Percentiles rank a stretch among this genome's conserved stretches.
phyloP scores from a whole-genome alignment of 2,329 filamentous ascomycete genomes.

The Sclerotinia glacialis region DNA sequence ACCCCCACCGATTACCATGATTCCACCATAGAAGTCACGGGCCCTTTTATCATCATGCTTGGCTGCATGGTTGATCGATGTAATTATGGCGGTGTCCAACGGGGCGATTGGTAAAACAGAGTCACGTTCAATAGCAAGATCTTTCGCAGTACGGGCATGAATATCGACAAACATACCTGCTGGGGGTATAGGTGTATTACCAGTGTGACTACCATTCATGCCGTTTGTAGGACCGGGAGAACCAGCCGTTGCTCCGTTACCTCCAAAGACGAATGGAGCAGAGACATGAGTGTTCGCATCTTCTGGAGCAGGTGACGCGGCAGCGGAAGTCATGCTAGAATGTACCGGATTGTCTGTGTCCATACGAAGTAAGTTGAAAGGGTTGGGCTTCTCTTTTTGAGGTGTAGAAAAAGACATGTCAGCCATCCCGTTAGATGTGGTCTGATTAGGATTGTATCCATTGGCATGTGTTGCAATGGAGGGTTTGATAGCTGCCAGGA shows the following conservation, averaged over 20 bases:
- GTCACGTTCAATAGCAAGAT: slow-evolving; percentile 68
- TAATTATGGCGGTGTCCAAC: slow-evolving; percentile 85
- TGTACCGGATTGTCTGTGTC: slow-evolving; percentile 62
- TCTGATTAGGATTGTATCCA: slow-evolving; percentile 42
- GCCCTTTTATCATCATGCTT: slow-evolving; percentile 90
- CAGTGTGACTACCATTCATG: slow-evolving; percentile 49
- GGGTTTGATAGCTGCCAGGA: slow-evolving; percentile 59
- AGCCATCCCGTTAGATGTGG: slow-evolving; percentile 37
- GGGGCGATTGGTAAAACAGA: slow-evolving; percentile 77
- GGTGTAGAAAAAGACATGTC: slow-evolving; percentile 52
- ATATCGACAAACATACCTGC: slow-evolving; percentile 41
- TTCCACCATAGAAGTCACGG: slow-evolving; percentile 81
- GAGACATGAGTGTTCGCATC: slow-evolving; percentile 60
- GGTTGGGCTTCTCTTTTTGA: slow-evolving; percentile 61
- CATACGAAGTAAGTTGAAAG: slow-evolving; percentile 69
- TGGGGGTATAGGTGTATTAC: slow-evolving; percentile 45
- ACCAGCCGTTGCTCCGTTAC: slow-evolving; percentile 30
- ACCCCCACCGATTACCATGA: slow-evolving; percentile 87
- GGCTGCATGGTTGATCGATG: slow-evolving; percentile 82
- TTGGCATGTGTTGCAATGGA: slow-evolving; percentile 50
- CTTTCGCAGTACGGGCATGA: slow-evolving; percentile 42
- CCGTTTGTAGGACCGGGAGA: slow-evolving; percentile 36
- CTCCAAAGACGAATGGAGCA: slow-evolving; percentile 52
- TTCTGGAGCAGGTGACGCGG: slow-evolving; percentile 84
- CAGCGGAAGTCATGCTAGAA: slow-evolving; percentile 74